These are phyloP conservation scores for Chalciporus piperatus DNA, from an alignment of 768 basidiomycete species.

Conservation along the genomic window DNA sequence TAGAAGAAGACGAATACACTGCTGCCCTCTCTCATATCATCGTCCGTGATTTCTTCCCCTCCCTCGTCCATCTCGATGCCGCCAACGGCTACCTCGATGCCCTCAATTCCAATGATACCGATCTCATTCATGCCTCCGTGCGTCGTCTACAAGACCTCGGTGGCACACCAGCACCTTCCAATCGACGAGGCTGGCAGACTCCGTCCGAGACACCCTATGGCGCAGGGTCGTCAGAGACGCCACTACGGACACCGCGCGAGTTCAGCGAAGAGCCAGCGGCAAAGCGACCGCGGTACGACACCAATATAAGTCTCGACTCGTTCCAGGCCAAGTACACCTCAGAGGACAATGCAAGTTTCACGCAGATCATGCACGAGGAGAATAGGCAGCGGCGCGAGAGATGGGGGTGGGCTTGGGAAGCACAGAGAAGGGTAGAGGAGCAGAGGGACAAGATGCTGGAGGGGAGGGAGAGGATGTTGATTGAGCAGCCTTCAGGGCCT, in stretches of 20 bases:
- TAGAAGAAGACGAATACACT: conserved; percentile 95
- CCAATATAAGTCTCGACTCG: conserved; percentile 66
- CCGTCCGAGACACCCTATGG: conserved; percentile 70
- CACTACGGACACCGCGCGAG: conserved; percentile 45
- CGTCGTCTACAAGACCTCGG: conserved; percentile 64
- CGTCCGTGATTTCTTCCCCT: conserved; percentile 97
- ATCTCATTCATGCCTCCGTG: conserved; percentile 73
- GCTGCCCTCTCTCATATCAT: conserved; percentile 88
- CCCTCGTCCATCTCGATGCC: conserved; percentile 83
- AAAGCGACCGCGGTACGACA: conserved; percentile 62
- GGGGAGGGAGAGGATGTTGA: conserved; percentile 64
- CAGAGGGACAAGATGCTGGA: conserved; percentile 65
- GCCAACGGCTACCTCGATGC: conserved; percentile 86
- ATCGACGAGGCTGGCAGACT: conserved; percentile 37
- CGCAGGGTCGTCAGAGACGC: conserved; percentile 61
- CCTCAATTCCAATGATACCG: conserved; percentile 68
- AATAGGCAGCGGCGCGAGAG: conserved; percentile 77
- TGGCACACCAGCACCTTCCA: conserved; percentile 43
- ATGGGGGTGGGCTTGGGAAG: conserved; percentile 94
- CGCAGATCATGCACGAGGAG: conserved; percentile 86
- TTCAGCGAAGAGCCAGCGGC: conserved; percentile 37
- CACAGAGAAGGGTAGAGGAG: conserved; percentile 75
- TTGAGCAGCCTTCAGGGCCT: conserved; percentile 59
- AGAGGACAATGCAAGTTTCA: conserved; percentile 97
- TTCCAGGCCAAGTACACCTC: conserved; percentile 95